Evolutionary conservation across 169 alveolate species (phyloP).

Genomic region (Theileria annulata): DNA sequence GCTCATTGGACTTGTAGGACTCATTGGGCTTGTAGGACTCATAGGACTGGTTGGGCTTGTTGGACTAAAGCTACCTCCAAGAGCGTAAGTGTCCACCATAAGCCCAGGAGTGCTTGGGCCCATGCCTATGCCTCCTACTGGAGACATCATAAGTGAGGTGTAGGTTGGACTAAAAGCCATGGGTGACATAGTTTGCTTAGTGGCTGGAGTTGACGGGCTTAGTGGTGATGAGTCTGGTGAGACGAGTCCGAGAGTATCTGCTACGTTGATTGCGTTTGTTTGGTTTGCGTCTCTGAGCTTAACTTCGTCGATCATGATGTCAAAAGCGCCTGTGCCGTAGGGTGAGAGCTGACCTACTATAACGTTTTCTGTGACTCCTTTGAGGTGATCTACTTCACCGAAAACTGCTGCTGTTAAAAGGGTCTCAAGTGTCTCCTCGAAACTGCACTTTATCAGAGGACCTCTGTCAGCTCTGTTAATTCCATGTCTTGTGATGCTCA

Average conservation of each 20-base stretch:
- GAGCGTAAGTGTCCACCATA: conserved; percentile 74
- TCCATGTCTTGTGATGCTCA: conserved; percentile 99
- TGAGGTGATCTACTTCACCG: conserved; percentile 89
- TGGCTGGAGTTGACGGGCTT: conserved; percentile 60
- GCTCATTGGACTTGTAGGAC: conserved; percentile 78
- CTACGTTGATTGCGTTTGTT: conserved; percentile 77
- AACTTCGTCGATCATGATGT: conserved; percentile 88
- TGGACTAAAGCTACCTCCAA: conserved; percentile 89
- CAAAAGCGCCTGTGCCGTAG: conserved; percentile 92
- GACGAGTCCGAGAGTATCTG: conserved; percentile 76
- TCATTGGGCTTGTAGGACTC: conserved; percentile 73
- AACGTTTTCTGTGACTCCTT: conserved; percentile 95
- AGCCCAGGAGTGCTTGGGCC: conserved; percentile 60
- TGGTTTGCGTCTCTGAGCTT: conserved; percentile 86
- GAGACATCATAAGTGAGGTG: conserved; percentile 76
- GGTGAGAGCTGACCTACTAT: conserved; percentile 93
- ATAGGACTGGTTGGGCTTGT: conserved; percentile 86
- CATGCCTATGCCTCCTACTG: conserved; percentile 48
- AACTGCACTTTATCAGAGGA: conserved; percentile 96
- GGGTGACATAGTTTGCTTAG: conserved; percentile 75
- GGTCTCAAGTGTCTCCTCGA: conserved; percentile 99
- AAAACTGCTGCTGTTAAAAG: conserved; percentile 98
- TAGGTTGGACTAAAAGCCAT: conserved; percentile 78
- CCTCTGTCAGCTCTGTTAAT: conserved; percentile 97
- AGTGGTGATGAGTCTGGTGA: conserved; percentile 75